A percentile compares a stretch with the other conserved stretches of the same genome.
These are phyloP conservation scores for Alternaria gansuensis DNA, from an alignment of 2,329 filamentous ascomycete species.

Conservation along the genomic window DNA sequence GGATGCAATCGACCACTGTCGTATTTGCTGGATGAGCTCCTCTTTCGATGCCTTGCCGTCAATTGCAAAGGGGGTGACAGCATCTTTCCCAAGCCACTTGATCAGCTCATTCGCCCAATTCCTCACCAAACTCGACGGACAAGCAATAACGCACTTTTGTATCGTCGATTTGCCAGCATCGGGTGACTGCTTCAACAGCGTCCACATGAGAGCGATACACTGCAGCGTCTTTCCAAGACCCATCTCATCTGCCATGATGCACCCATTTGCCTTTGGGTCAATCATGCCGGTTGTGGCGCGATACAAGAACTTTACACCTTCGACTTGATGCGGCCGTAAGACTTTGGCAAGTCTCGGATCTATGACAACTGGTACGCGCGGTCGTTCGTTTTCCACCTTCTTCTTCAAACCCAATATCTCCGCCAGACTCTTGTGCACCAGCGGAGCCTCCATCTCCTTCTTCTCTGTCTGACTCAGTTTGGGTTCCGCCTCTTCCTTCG, in stretches of 20 bases:
- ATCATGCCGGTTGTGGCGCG: constrained; percentile 94
- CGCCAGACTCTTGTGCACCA: constrained; percentile 92
- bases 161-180: constrained; percentile 94
- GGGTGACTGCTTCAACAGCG: constrained; percentile 90
- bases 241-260: constrained; percentile 99
- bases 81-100: constrained; percentile 95
- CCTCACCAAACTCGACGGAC: constrained; percentile 92
- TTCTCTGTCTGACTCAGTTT: constrained; percentile 58
- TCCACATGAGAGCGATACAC: constrained; percentile 97
- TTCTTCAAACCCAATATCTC: constrained; percentile 97
- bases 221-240: constrained; percentile 96
- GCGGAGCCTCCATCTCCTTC: constrained; percentile 72
- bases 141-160: constrained; percentile 96
- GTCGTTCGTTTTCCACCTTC: constrained; percentile 80
- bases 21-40: constrained; percentile 86
- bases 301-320: constrained; percentile 98
- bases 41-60: constrained; percentile 97
- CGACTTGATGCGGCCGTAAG: constrained; percentile 93
- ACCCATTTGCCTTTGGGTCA: constrained; percentile 91
- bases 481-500: constrained; percentile 58
- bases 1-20: constrained; percentile 92
- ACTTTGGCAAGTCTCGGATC: constrained; percentile 90
- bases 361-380: constrained; percentile 95
- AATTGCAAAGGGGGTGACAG: constrained; percentile 91
- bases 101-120: constrained; percentile 98